Evolutionary conservation across 129 eudicot genomes (phyloP).

Genomic region (Scalesia atractyloides): DNA sequence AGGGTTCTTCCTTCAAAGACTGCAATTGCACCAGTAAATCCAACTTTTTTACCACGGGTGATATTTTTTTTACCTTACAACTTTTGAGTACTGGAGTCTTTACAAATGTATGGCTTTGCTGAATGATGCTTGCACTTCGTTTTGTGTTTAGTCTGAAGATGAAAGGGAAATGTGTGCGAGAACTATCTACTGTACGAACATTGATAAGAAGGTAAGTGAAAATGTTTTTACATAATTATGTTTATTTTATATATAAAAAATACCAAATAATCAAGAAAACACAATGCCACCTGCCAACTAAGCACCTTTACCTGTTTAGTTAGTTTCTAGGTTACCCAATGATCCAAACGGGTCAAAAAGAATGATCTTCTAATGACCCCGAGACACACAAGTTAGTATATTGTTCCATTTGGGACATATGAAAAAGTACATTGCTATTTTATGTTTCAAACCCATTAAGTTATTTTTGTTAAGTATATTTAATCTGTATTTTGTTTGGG

Average conservation of each 20-base stretch:
- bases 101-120: conserved; percentile 2
- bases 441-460: neutral
- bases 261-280: conserved; percentile 2
- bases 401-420: conserved; percentile 1
- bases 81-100: neutral
- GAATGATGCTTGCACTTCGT: conserved; percentile 13
- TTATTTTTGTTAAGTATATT: neutral
- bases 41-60: conserved; percentile 91
- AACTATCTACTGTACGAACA: conserved; percentile 81
- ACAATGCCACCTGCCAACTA: neutral
- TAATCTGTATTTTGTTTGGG: conserved; percentile 11
- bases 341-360: neutral
- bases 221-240: too few species aligned
- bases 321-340: neutral
- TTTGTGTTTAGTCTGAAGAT: conserved; percentile 67
- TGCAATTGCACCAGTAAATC: conserved; percentile 99
- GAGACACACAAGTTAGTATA: neutral
- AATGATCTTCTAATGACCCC: neutral
- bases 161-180: conserved; percentile 96
- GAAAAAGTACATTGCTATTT: conserved; percentile 4
- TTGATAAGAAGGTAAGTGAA: conserved; percentile 64
- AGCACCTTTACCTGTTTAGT: neutral
- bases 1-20: conserved; percentile 96
- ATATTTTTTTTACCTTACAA: conserved; percentile 30
- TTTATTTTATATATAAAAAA: neutral